A percentile compares a stretch with the other conserved stretches of the same genome.
Evolutionary conservation across 352 stramenopile genomes (phyloP).

Genomic region (Globisporangium orthogonon): DNA sequence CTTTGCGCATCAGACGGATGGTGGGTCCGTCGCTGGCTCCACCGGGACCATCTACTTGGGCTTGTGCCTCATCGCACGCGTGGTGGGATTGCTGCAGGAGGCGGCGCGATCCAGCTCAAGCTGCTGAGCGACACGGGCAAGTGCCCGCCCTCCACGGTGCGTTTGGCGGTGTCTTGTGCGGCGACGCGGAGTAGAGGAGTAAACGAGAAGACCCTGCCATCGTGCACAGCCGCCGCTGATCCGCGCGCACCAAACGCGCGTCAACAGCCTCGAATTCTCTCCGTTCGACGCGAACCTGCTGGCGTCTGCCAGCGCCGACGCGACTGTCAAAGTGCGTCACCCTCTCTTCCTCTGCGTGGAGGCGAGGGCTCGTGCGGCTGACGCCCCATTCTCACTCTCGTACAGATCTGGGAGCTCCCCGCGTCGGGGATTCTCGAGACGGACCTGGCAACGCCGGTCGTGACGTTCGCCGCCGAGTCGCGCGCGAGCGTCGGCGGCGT

Average conservation of each 20-base stretch:
- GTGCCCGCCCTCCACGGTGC: conserved; percentile 19
- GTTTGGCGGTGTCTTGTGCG: background rate
- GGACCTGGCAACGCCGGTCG: conserved; percentile 19
- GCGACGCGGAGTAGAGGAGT: background rate
- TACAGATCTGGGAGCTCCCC: conserved; percentile 52
- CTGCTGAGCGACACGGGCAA: conserved; percentile 36
- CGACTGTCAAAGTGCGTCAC: conserved; percentile 32
- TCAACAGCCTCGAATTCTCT: conserved; percentile 61
- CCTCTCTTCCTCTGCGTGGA: background rate
- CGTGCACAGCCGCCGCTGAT: conserved; percentile 39
- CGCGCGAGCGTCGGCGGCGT: conserved; percentile 29
- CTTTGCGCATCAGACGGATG: conserved; percentile 62
- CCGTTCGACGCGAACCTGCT: conserved; percentile 47
- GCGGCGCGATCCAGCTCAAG: conserved; percentile 61
- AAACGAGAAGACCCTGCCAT: background rate
- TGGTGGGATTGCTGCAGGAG: conserved; percentile 14
- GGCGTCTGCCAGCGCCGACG: conserved; percentile 47
- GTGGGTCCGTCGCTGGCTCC: conserved; percentile 8
- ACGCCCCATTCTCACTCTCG: background rate
- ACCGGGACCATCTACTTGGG: background rate
- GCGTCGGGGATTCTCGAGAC: conserved; percentile 12
- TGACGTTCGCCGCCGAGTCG: conserved; percentile 12
- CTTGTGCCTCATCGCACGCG: background rate
- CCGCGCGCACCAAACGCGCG: conserved; percentile 44
- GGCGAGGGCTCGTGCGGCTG: background rate